Percentiles rank a stretch among this genome's conserved stretches.
Evolutionary conservation across 345 rosid genomes (phyloP).

Genomic region (Mangifera indica): DNA sequence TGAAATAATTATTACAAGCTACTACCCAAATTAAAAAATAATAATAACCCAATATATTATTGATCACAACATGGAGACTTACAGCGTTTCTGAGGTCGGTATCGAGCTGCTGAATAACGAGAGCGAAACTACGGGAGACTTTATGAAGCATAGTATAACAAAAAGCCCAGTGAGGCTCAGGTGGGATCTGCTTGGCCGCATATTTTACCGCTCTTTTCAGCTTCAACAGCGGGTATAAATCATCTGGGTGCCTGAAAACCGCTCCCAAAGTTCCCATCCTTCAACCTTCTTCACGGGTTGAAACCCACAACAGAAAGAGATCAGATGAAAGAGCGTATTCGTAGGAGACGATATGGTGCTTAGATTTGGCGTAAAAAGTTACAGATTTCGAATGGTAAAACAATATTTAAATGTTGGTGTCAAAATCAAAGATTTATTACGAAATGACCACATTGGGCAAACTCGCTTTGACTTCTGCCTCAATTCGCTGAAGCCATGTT

Average conservation of each 20-base stretch:
- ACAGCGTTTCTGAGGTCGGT: conserved; percentile 84
- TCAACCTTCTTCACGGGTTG: not conserved
- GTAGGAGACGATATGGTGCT: not conserved
- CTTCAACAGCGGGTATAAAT: conserved; percentile 79
- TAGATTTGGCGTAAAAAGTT: not conserved
- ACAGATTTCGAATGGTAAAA: not conserved
- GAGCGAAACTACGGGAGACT: conserved; percentile 84
- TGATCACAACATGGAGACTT: conserved; percentile 23
- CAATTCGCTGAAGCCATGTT: too few species aligned
- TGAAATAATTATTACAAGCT: too few species aligned
- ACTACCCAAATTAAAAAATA: too few species aligned
- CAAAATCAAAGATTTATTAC: too few species aligned
- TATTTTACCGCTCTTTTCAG: conserved; percentile 63
- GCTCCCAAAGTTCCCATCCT: conserved; percentile 71
- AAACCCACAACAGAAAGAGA: not conserved
- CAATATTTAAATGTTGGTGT: too few species aligned
- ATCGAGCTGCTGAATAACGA: conserved; percentile 89
- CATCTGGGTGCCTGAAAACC: conserved; percentile 76
- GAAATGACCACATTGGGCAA: too few species aligned
- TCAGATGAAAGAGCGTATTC: not conserved
- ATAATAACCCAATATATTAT: too few species aligned
- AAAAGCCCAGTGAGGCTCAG: conserved; percentile 85
- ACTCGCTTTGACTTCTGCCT: too few species aligned
- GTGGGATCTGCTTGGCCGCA: conserved; percentile 91
- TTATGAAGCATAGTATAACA: conserved; percentile 89